phyloP scores from a whole-genome alignment of 148 eudicot genomes.

The Amaranthus hypochondriacus region DNA sequence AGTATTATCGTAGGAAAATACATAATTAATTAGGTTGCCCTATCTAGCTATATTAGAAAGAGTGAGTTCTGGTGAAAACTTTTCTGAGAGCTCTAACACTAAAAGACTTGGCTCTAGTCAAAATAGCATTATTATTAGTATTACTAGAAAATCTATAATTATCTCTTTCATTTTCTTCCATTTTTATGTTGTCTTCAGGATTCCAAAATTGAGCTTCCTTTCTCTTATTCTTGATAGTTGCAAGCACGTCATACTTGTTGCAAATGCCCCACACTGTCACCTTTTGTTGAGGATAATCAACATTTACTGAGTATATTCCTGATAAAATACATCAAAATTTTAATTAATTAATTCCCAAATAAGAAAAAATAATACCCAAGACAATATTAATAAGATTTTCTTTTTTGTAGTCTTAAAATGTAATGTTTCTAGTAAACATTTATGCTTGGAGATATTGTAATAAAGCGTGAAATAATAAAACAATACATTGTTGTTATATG shows the following conservation, averaged over 20 bases:
- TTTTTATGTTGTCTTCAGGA: slow-evolving; percentile 38
- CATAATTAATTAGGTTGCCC: background rate
- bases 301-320: slow-evolving; percentile 90
- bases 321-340: background rate
- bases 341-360: background rate
- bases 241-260: slow-evolving; percentile 74
- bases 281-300: slow-evolving; percentile 67
- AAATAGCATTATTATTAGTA: slow-evolving; percentile 18
- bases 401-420: too few relatives aligned
- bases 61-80: slow-evolving; percentile 54
- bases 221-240: slow-evolving; percentile 60
- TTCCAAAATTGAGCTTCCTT: slow-evolving; percentile 76
- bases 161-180: slow-evolving; percentile 18
- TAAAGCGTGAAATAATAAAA: too few relatives aligned
- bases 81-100: slow-evolving; percentile 62
- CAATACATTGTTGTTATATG: too few relatives aligned
- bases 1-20: background rate
- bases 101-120: slow-evolving; percentile 49
- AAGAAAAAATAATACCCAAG: too few relatives aligned
- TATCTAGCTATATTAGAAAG: slow-evolving; percentile 31
- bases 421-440: too few relatives aligned
- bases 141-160: slow-evolving; percentile 8
- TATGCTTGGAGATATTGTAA: too few relatives aligned
- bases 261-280: slow-evolving; percentile 97
- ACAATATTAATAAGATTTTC: too few relatives aligned